These are phyloP conservation scores for Diaporthe sp. DNA, from an alignment of 2,329 filamentous ascomycete genomes.

Conservation along the genomic window DNA sequence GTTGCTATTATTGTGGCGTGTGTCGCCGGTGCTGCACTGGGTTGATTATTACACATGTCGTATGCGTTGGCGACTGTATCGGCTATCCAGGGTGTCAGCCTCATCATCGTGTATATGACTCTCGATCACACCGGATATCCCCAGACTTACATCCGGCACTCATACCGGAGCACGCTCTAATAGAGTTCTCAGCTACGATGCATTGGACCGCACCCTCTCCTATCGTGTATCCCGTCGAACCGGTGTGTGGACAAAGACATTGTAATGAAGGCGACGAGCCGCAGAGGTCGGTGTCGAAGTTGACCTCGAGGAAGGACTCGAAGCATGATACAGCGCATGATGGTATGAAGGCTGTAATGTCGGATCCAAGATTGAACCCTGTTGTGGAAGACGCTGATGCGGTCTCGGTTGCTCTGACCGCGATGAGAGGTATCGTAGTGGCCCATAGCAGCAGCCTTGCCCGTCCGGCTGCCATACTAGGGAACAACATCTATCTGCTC, in stretches of 20 bases:
- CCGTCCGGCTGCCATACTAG: slow-evolving; percentile 51
- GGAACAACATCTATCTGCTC: slow-evolving; percentile 50
- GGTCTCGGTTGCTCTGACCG: slow-evolving; percentile 46
- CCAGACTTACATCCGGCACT: slow-evolving; percentile 52
- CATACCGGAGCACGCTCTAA: slow-evolving; percentile 61
- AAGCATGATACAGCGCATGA: slow-evolving; percentile 71
- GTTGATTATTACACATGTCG: slow-evolving; percentile 65
- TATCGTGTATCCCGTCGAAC: slow-evolving; percentile 72
- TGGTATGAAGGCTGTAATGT: slow-evolving; percentile 60
- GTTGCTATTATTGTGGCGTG: slow-evolving; percentile 69
- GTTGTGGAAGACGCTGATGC: slow-evolving; percentile 40
- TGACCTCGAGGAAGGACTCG: slow-evolving; percentile 68
- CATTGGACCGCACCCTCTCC: slow-evolving; percentile 80
- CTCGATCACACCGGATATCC: neutral
- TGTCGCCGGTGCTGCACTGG: slow-evolving; percentile 64
- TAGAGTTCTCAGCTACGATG: slow-evolving; percentile 62
- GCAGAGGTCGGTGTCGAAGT: slow-evolving; percentile 64
- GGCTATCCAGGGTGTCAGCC: slow-evolving; percentile 44
- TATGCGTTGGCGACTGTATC: slow-evolving; percentile 60
- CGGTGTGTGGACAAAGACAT: slow-evolving; percentile 72
- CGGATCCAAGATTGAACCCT: slow-evolving; percentile 46
- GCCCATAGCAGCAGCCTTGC: slow-evolving; percentile 32
- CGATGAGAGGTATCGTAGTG: slow-evolving; percentile 33
- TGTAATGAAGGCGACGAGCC: slow-evolving; percentile 61
- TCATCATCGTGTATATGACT: neutral